phyloP scores from a whole-genome alignment of 805 yeast genomes.

The Pichia exigua region DNA sequence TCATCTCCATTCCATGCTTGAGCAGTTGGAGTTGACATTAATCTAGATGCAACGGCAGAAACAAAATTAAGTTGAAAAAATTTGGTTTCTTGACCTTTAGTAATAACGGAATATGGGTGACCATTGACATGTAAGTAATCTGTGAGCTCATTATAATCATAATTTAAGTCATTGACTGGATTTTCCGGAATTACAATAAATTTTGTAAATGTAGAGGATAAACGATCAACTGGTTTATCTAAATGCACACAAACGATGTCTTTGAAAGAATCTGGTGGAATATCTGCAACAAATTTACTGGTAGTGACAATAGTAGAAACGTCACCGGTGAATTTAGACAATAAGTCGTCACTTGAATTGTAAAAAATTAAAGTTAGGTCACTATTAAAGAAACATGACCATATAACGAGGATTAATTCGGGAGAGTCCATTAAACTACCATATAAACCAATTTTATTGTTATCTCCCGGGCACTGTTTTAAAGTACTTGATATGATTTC shows the following conservation, averaged over 20 bases:
- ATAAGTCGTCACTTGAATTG: slow-evolving; percentile 2
- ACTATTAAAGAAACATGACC: slow-evolving; percentile 28
- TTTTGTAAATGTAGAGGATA: not conserved
- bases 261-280: not conserved
- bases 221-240: not conserved
- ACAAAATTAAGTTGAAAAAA: slow-evolving; percentile 30
- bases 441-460: slow-evolving; percentile 18
- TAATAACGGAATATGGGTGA: slow-evolving; percentile 23
- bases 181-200: not conserved
- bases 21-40: slow-evolving; percentile 26
- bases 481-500: slow-evolving; percentile 19
- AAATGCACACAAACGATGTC: not conserved
- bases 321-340: not conserved
- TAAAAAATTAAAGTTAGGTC: slow-evolving; percentile 34
- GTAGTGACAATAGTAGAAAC: not conserved
- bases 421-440: slow-evolving; percentile 13
- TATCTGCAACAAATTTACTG: not conserved
- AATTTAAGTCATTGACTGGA: not conserved
- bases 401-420: slow-evolving; percentile 18
- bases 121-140: slow-evolving; percentile 21
- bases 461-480: slow-evolving; percentile 13
- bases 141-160: slow-evolving; percentile 15
- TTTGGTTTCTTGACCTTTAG: slow-evolving; percentile 16
- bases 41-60: slow-evolving; percentile 28
- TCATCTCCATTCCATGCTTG: slow-evolving; percentile 24